These are phyloP conservation scores for Aspergillus glaucus DNA, from an alignment of 2,329 filamentous ascomycete species.

Conservation along the genomic window DNA sequence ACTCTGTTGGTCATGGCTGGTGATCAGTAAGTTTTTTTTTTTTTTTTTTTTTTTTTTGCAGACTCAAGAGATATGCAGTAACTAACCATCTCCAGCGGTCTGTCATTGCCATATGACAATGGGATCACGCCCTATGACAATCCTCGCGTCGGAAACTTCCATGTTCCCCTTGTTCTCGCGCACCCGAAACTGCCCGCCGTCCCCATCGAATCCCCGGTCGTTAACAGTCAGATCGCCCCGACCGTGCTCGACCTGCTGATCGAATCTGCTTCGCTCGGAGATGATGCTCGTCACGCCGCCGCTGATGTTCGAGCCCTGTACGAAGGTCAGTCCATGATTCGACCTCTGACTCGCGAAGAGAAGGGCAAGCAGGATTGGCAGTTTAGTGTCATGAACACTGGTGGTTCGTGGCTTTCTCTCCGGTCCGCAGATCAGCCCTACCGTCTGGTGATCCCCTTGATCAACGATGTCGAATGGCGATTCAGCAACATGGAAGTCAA, in stretches of 20 bases:
- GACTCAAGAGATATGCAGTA: neutral
- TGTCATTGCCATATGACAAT: constrained; percentile 30
- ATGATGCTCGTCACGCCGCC: constrained; percentile 14
- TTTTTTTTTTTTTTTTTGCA: neutral
- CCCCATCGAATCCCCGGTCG: constrained; percentile 22
- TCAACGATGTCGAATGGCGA: constrained; percentile 28
- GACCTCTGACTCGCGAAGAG: constrained; percentile 15
- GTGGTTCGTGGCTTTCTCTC: constrained; percentile 25
- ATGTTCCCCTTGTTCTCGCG: constrained; percentile 29
- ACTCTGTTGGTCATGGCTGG: constrained; percentile 30
- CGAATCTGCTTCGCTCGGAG: constrained; percentile 23
- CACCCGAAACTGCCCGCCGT: constrained; percentile 27
- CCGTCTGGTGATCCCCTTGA: constrained; percentile 26
- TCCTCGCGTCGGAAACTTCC: constrained; percentile 28
- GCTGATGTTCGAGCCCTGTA: constrained; percentile 23
- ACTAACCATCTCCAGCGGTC: constrained; percentile 11
- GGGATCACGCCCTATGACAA: constrained; percentile 30
- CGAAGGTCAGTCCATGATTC: constrained; percentile 29
- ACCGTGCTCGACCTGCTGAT: constrained; percentile 27
- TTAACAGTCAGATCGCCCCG: constrained; percentile 24
- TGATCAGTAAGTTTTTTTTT: constrained; percentile 22
- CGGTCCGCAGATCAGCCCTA: constrained; percentile 25
- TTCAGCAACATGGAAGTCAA: constrained; percentile 23
- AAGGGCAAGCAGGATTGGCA: constrained; percentile 25
- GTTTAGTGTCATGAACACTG: constrained; percentile 31